Evolutionary conservation across 768 basidiomycete genomes (phyloP).

Genomic region (Trichaptum fuscoviolaceum): DNA sequence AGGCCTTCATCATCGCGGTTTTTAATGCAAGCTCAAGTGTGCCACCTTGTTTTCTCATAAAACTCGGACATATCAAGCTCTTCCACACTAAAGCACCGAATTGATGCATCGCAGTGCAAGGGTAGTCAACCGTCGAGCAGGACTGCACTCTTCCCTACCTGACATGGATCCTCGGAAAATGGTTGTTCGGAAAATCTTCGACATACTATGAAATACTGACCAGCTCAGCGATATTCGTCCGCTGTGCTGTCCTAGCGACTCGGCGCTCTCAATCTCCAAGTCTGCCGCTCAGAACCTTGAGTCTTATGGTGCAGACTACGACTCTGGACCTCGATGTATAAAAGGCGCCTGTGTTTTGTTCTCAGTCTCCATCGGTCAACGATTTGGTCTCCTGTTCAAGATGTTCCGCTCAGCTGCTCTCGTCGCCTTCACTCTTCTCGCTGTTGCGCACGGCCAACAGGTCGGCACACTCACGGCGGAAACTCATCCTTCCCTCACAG

Average conservation of each 20-base stretch:
- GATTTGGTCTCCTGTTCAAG: not conserved
- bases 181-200: not conserved
- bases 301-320: too few species aligned
- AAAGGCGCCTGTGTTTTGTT: not conserved
- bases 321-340: not conserved
- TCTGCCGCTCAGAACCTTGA: not conserved
- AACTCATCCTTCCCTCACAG: constrained; percentile 42
- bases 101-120: not conserved
- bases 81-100: too few species aligned
- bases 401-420: constrained; percentile 28
- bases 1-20: too few species aligned
- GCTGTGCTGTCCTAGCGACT: not conserved
- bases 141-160: not conserved
- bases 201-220: not conserved
- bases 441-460: constrained; percentile 46
- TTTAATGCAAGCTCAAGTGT: too few species aligned
- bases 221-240: not conserved
- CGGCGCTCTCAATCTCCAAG: not conserved
- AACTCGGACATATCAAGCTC: too few species aligned
- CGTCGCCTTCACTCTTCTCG: constrained; percentile 23
- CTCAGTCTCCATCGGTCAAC: not conserved
- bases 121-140: not conserved
- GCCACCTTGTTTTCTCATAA: too few species aligned
- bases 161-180: not conserved
- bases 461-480: constrained; percentile 44